Base-by-base conservation (phyloP, 2,329 filamentous ascomycete genomes). In the Penicillium sclerotiorum region DNA sequence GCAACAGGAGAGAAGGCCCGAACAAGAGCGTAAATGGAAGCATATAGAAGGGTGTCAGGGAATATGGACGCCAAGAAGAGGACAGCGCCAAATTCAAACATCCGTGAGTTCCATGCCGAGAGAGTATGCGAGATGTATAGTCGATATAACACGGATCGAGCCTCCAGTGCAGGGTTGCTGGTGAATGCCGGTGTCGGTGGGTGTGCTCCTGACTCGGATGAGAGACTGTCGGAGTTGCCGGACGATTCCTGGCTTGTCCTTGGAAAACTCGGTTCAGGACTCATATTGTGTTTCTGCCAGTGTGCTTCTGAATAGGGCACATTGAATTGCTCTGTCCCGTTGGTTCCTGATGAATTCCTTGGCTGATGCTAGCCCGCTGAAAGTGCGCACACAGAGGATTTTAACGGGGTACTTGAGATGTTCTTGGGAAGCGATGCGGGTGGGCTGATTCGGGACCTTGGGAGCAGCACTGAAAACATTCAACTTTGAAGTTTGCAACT, bases 21-120 rank as follows among this genome's bases (percentile, higher is more conserved):
- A 5, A 78, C 73, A 6, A 90, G 69, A 0, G 87, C 87, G 61
- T 90, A 90, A n/a, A 86, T 70, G 0, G 86, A 89, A 48, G 85
- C 77, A 28, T 83, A 86, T 18, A 87, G 74, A 18, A 90, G 71
- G 0, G 85, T 88, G 1, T 75, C 70, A 0, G 80, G 80, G 57
- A 76, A 85, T 38, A 82, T 76, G 1, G 74, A 67, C 0, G 81
- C 80, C 8, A 85, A 72, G 64, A 80, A 85, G 5, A 85, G 71
- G 5, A 86, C 80, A 5, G 81, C 78, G 23, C 77, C 83, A 48
- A 86, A 86, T 61, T 87, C 83, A 54, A 86, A 87, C 47, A 83
- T 70, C 17, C 84, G 79, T 0, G 82, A 81, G 65, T 86, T 87
- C 81, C 81, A 85, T 41, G 83, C 80, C 4, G 83, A 86, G 0